Evolutionary conservation across 2,329 filamentous ascomycete genomes (phyloP).

Genomic region (Penicillium thymicola): DNA sequence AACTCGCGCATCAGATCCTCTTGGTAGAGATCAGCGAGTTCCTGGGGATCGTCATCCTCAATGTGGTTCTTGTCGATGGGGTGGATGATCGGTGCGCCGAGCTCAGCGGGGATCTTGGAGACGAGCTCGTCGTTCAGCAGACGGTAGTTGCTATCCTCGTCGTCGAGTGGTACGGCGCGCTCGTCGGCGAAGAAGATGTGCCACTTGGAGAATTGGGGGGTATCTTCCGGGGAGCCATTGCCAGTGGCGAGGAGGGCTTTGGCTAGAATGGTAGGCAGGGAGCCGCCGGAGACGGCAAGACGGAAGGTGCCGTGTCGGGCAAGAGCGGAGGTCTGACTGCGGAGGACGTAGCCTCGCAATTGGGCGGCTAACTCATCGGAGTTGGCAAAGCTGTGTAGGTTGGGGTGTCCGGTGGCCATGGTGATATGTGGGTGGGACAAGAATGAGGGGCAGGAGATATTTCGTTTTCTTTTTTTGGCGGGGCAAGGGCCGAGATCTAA

Average conservation of each 20-base stretch:
- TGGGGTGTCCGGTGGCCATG: constrained; percentile 47
- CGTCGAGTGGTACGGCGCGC: constrained; percentile 85
- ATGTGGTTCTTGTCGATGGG: constrained; percentile 67
- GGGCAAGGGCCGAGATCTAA: neutral
- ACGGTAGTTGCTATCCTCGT: constrained; percentile 90
- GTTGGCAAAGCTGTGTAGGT: constrained; percentile 76
- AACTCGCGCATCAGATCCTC: constrained; percentile 80
- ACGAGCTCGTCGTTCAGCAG: constrained; percentile 84
- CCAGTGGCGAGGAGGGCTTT: constrained; percentile 68
- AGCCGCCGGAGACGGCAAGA: constrained; percentile 89
- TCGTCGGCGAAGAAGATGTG: constrained; percentile 99
- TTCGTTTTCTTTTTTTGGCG: neutral
- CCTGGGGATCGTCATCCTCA: constrained; percentile 79
- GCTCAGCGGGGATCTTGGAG: constrained; percentile 72
- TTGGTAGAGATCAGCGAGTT: constrained; percentile 92
- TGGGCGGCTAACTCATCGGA: constrained; percentile 68
- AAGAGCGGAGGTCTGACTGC: constrained; percentile 75
- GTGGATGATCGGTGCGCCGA: constrained; percentile 69
- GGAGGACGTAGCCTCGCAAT: constrained; percentile 78
- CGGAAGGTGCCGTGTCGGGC: constrained; percentile 81
- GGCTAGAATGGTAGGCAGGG: constrained; percentile 82
- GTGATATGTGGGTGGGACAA: constrained; percentile 3
- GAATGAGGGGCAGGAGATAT: constrained; percentile 4
- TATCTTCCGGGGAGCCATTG: constrained; percentile 55
- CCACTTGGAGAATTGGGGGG: constrained; percentile 79